Evolutionary conservation across 2,329 filamentous ascomycete species (phyloP).

Genomic region (Zymoseptoria tritici): DNA sequence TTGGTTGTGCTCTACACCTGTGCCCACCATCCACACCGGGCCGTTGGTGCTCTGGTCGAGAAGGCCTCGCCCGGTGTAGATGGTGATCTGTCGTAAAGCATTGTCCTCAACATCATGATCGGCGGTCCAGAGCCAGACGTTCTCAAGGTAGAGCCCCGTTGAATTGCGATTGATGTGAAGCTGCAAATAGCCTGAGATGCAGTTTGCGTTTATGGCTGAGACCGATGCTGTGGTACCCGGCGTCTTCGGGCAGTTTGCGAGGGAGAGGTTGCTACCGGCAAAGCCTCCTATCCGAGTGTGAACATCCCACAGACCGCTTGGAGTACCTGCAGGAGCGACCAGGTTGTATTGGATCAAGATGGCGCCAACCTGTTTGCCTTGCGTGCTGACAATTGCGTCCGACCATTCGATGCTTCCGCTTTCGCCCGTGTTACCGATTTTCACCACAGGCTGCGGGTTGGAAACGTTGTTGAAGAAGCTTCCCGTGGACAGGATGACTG

Average conservation of each 20-base stretch:
- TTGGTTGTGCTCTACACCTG: constrained; percentile 52
- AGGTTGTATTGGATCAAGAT: constrained; percentile 69
- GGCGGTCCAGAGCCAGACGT: constrained; percentile 85
- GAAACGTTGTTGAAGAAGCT: constrained; percentile 49
- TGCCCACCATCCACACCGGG: constrained; percentile 54
- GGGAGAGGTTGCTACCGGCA: constrained; percentile 40
- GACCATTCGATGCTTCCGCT: constrained; percentile 60
- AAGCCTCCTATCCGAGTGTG: constrained; percentile 48
- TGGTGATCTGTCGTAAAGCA: constrained; percentile 64
- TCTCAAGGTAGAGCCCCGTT: constrained; percentile 69
- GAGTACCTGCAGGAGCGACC: constrained; percentile 29
- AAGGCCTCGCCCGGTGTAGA: constrained; percentile 87
- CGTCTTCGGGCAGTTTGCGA: constrained; percentile 35
- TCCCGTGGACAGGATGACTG: constrained; percentile 52
- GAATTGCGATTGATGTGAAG: constrained; percentile 44
- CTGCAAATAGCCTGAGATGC: constrained; percentile 26
- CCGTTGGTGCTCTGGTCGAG: constrained; percentile 68
- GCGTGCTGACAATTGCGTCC: constrained; percentile 64
- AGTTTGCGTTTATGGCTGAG: constrained; percentile 16
- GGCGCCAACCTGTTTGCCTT: constrained; percentile 60
- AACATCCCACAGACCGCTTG: constrained; percentile 51
- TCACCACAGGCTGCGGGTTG: constrained; percentile 57
- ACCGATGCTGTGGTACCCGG: constrained; percentile 17
- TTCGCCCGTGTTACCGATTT: constrained; percentile 59
- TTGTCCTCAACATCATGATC: constrained; percentile 80